Base-by-base conservation (phyloP, 2,329 filamentous ascomycete species). In the Colletotrichum theobromicola region DNA sequence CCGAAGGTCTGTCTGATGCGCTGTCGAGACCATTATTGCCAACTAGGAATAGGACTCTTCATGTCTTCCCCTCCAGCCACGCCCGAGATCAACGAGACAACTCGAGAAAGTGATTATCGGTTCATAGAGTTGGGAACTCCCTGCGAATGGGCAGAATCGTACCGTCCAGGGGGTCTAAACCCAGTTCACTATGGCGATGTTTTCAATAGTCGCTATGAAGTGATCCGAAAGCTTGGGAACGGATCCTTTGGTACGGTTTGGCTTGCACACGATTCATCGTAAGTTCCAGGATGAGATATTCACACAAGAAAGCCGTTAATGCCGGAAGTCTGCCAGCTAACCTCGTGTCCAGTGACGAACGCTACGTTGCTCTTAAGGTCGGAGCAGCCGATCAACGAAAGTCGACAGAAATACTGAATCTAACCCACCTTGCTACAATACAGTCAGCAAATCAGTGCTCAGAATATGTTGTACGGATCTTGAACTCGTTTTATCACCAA, bases 331-430 rank as follows among this genome's bases (percentile, higher is more conserved):
- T 18, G 5, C 12, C 21, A 21, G 2, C 7, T 21, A 5, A 53
- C 4, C 16, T 42, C 2, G 7, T 2, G 53, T 32, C 12, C 35
- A 34, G 34, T 58, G 15, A n/a, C 15, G 5, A 30, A 28, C 18
- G 34, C 26, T 79, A 82, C 53, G 76, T 80, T n/a, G 81, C 80
- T 0, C 55, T 83, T 13, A 82, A 83, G 60, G 74, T 82, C 9
- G 78, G 81, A 24, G 76, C 76, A 5, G 75, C 80, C 3, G 76
- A 79, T 9, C 9, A 77, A 46, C 16, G 69, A 55, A 4, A 37
- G 66, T 13, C 34, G 10, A 67, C 30, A 74, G 5, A 69, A 73
- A 4, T 77, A 9, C 76, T 74, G 5, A 77, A 80, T 4, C 70
- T 67, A 7, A 37, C 70, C 18, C 67, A 79, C 7, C 73, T 69